Evolutionary conservation across 176 grass and related monocot genomes (phyloP).

Genomic region (Melocanna baccifera): DNA sequence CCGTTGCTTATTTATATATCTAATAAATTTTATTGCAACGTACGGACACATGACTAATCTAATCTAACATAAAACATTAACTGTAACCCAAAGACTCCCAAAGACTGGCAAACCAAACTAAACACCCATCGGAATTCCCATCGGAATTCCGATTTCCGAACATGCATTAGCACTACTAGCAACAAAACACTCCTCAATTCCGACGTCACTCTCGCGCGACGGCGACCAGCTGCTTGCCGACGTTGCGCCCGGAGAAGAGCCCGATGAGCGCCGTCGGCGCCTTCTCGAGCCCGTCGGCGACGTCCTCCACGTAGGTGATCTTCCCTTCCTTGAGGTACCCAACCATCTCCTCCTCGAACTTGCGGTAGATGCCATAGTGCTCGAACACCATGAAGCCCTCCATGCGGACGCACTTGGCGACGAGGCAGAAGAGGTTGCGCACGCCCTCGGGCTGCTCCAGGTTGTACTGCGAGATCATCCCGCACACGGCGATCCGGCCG

Average conservation of each 20-base stretch:
- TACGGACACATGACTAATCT: too few relatives aligned
- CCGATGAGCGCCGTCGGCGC: slow-evolving; percentile 35
- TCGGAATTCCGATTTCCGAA: neutral
- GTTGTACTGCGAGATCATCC: slow-evolving; percentile 67
- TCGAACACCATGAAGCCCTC: slow-evolving; percentile 43
- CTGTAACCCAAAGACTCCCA: too few relatives aligned
- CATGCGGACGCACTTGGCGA: slow-evolving; percentile 35
- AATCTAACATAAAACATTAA: too few relatives aligned
- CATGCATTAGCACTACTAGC: neutral
- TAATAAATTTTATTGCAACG: too few relatives aligned
- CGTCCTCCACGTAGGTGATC: slow-evolving; percentile 46
- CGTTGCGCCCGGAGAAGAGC: slow-evolving; percentile 29
- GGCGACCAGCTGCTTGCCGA: slow-evolving; percentile 46
- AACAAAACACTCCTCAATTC: neutral
- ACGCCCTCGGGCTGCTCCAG: slow-evolving; percentile 8
- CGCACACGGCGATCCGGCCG: slow-evolving; percentile 37
- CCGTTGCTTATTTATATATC: too few relatives aligned
- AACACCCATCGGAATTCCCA: neutral
- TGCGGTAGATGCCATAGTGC: slow-evolving; percentile 20
- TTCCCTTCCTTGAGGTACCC: slow-evolving; percentile 42
- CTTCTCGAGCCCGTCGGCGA: slow-evolving; percentile 38
- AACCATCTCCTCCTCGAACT: slow-evolving; percentile 41
- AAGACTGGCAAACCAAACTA: too few relatives aligned
- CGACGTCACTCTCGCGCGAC: neutral
- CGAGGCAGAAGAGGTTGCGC: slow-evolving; percentile 13